Conservation (phyloP, 495 filamentous ascomycete species). For the Poronia punctata region DNA sequence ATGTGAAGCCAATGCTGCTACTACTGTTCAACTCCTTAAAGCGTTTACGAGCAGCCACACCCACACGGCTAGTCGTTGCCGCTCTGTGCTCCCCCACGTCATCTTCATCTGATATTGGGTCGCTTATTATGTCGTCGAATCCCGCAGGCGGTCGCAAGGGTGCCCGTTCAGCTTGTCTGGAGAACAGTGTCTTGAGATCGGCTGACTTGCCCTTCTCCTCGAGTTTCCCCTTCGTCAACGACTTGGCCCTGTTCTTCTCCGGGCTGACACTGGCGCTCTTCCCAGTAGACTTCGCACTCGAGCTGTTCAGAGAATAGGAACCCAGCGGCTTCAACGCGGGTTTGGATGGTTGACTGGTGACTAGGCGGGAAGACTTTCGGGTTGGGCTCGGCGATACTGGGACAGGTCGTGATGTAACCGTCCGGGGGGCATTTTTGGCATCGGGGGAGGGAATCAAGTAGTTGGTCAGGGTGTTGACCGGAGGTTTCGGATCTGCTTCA, state of each 20-base stretch:
- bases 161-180: conserved; percentile 41
- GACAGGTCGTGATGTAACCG: conserved; percentile 2
- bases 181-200: conserved; percentile 46
- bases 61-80: conserved; percentile 34
- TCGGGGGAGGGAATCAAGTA: conserved; percentile 40
- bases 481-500: conserved; percentile 22
- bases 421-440: conserved; percentile 12
- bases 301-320: conserved; percentile 7
- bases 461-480: conserved; percentile 33
- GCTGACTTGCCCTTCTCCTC: conserved; percentile 39
- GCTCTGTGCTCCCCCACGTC: conserved; percentile 37
- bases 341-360: conserved; percentile 14
- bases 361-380: conserved; percentile 24
- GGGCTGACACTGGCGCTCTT: conserved; percentile 46
- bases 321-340: conserved; percentile 11
- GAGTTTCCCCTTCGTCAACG: conserved; percentile 20
- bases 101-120: conserved; percentile 45
- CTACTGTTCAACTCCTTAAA: conserved; percentile 23
- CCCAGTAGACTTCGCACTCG: conserved; percentile 8
- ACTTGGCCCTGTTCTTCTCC: conserved; percentile 34
- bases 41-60: conserved; percentile 39
- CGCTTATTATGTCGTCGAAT: conserved; percentile 43
- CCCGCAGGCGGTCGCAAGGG: conserved; percentile 19
- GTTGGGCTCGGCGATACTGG: conserved; percentile 29
- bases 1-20: conserved; percentile 4